Evolutionary conservation across 805 yeast genomes (phyloP).

Genomic region (Starmerella sirachaensis): DNA sequence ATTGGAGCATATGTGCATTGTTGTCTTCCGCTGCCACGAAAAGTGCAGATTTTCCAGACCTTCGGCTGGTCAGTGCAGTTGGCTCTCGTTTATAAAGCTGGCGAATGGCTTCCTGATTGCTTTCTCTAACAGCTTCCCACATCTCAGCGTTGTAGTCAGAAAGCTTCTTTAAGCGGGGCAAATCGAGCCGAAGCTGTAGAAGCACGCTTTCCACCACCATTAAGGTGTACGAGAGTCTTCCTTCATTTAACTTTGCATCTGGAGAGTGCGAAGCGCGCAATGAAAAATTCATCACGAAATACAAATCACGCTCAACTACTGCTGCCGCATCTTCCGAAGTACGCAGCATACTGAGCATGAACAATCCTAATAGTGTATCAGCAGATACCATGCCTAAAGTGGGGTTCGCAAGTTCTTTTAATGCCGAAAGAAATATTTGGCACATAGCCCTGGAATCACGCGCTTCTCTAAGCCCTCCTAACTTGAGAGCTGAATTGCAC

Average conservation of each 20-base stretch:
- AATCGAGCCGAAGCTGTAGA: conserved; percentile 43
- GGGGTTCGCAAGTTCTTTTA: conserved; percentile 34
- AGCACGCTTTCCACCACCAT: conserved; percentile 78
- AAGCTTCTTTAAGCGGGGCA: conserved; percentile 30
- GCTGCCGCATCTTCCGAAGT: conserved; percentile 38
- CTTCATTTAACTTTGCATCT: conserved; percentile 9
- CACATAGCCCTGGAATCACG: conserved; percentile 25
- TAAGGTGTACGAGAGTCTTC: conserved; percentile 41
- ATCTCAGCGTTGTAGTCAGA: conserved; percentile 41
- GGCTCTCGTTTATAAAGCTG: conserved; percentile 20
- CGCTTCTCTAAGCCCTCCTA: conserved; percentile 25
- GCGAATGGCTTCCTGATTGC: conserved; percentile 1
- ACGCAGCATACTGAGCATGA: conserved; percentile 58
- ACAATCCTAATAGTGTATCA: conserved; percentile 61
- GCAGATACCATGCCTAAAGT: conserved; percentile 45
- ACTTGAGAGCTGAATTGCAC: conserved; percentile 31
- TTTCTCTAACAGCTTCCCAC: conserved; percentile 38
- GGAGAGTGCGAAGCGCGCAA: conserved; percentile 9
- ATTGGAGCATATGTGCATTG: conserved; percentile 36
- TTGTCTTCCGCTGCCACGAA: conserved; percentile 46
- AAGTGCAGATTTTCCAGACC: conserved; percentile 58
- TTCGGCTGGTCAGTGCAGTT: conserved; percentile 24
- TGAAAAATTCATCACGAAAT: conserved; percentile 53
- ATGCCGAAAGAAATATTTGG: conserved; percentile 36
- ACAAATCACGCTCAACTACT: conserved; percentile 46